Conservation (phyloP, 2,329 filamentous ascomycete genomes). For the Saccharata proteae region DNA sequence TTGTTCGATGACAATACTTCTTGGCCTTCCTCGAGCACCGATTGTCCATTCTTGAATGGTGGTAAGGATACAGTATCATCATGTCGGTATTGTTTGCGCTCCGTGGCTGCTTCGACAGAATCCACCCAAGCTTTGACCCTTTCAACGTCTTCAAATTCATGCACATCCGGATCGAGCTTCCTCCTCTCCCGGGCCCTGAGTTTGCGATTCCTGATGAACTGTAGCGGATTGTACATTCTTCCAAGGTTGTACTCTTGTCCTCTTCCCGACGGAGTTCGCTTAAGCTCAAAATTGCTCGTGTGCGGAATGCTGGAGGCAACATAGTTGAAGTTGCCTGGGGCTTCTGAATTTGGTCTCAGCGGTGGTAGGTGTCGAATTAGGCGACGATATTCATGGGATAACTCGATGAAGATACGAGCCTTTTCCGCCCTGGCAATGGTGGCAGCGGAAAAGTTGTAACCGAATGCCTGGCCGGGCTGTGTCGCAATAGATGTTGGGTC, state of each 20-base stretch:
- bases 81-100: slow-evolving; percentile 23
- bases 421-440: slow-evolving; percentile 75
- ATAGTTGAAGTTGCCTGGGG: slow-evolving; percentile 29
- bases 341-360: slow-evolving; percentile 40
- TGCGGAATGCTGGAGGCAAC: slow-evolving; percentile 30
- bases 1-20: not conserved
- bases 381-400: slow-evolving; percentile 72
- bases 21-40: slow-evolving; percentile 1
- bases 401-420: slow-evolving; percentile 72
- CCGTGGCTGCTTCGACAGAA: slow-evolving; percentile 43
- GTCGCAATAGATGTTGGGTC: slow-evolving; percentile 10
- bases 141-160: slow-evolving; percentile 65
- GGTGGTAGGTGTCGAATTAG: slow-evolving; percentile 70
- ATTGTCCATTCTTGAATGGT: slow-evolving; percentile 14
- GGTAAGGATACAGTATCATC: slow-evolving; percentile 24
- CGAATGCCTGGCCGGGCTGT: slow-evolving; percentile 26
- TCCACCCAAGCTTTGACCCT: slow-evolving; percentile 69
- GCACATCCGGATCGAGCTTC: slow-evolving; percentile 58
- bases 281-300: slow-evolving; percentile 26
- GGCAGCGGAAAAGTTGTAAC: slow-evolving; percentile 61
- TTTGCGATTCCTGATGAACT: slow-evolving; percentile 84
- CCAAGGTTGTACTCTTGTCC: slow-evolving; percentile 38
- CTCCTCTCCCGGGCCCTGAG: slow-evolving; percentile 67
- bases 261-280: slow-evolving; percentile 24
- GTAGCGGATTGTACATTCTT: slow-evolving; percentile 77